Conservation (phyloP, 805 yeast species). For the Starmerella lactis-condensi region DNA sequence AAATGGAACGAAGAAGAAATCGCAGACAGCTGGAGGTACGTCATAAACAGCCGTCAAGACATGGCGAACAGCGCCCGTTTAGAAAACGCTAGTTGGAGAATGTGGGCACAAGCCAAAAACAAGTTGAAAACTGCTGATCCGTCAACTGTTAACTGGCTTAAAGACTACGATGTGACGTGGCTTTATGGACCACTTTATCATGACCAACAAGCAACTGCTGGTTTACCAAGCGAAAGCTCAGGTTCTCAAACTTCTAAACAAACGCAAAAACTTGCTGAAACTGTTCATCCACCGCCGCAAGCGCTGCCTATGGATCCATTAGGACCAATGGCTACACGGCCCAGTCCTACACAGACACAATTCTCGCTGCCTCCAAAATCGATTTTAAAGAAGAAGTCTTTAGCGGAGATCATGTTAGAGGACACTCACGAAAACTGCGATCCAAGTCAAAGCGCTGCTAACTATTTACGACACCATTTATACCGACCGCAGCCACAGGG, state of each 20-base stretch:
- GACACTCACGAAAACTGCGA: too few species aligned
- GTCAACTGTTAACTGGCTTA: constrained; percentile 83
- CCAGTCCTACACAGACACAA: not conserved
- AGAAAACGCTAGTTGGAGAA: constrained; percentile 82
- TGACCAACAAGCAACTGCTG: too few species aligned
- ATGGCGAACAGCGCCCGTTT: constrained; percentile 65
- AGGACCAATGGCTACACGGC: too few species aligned
- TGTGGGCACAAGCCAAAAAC: constrained; percentile 73
- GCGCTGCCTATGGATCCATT: not conserved
- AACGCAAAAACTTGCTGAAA: not conserved
- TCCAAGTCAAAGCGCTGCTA: constrained; percentile 8
- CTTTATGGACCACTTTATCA: constrained; percentile 73
- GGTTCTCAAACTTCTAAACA: not conserved
- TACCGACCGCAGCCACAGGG: constrained; percentile 23
- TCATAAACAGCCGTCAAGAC: constrained; percentile 62
- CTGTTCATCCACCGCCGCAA: not conserved
- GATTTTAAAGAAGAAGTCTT: constrained; percentile 70
- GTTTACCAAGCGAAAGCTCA: not conserved
- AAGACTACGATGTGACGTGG: constrained; percentile 96
- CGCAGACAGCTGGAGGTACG: constrained; percentile 88
- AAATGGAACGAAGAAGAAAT: constrained; percentile 91
- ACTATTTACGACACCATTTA: constrained; percentile 25
- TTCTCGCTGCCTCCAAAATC: constrained; percentile 37
- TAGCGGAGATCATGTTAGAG: constrained; percentile 56
- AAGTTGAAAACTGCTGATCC: constrained; percentile 65